Conservation (phyloP, 495 filamentous ascomycete species). For the Penicillium verhagenii region DNA sequence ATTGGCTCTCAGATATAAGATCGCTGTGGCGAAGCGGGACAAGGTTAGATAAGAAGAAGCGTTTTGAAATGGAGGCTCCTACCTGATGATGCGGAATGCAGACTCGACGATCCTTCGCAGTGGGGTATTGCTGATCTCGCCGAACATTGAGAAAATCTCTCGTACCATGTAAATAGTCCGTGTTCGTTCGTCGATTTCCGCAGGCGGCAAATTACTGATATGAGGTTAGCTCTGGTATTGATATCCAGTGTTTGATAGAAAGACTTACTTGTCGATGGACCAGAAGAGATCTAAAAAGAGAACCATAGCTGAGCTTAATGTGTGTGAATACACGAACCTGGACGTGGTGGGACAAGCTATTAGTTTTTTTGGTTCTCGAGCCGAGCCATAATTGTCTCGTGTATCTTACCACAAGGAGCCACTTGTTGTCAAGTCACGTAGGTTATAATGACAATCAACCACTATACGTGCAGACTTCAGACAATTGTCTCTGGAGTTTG, state of each 20-base stretch:
- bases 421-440: slow-evolving; percentile 1
- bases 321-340: slow-evolving; percentile 1
- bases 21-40: background rate
- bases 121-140: background rate
- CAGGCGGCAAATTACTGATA: background rate
- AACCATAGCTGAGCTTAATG: background rate
- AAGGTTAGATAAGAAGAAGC: background rate
- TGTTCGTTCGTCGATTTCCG: background rate
- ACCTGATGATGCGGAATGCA: slow-evolving; percentile 1
- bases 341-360: background rate
- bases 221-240: background rate
- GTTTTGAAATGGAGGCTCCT: background rate
- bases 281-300: background rate
- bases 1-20: background rate
- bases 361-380: background rate
- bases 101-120: background rate
- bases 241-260: background rate
- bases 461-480: background rate
- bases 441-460: background rate
- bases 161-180: background rate
- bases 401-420: background rate
- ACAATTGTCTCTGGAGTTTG: background rate
- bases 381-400: background rate
- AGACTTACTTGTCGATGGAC: background rate
- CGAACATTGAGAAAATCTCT: background rate